phyloP scores from a whole-genome alignment of 73 alveolate genomes.

The Symbiodinium pilosum region DNA sequence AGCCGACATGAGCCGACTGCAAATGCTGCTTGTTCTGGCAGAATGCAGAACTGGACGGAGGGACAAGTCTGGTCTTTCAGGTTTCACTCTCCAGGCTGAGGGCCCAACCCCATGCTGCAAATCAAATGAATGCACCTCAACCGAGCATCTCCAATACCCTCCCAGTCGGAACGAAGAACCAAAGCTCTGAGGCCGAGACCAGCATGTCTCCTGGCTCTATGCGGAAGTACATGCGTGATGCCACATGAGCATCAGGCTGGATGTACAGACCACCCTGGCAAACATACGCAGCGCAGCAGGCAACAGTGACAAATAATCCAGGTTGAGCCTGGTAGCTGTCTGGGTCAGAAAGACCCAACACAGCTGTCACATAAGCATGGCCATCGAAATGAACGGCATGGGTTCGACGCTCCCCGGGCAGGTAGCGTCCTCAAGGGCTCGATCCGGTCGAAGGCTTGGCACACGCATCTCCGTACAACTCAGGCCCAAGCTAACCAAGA shows the following conservation, averaged over 20 bases:
- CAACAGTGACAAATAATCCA: not conserved
- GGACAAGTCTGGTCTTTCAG: too few species aligned
- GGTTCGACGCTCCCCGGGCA: constrained; percentile 87
- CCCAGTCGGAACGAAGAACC: not conserved
- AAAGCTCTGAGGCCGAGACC: constrained; percentile 1
- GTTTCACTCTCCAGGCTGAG: too few species aligned
- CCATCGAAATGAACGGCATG: constrained; percentile 82
- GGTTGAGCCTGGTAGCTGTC: constrained; percentile 28
- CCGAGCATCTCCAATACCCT: too few species aligned
- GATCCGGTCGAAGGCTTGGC: not conserved
- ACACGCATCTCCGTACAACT: not conserved
- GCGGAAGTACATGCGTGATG: constrained; percentile 55
- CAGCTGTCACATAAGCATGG: constrained; percentile 67
- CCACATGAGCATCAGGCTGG: constrained; percentile 60
- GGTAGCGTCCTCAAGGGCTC: constrained; percentile 34
- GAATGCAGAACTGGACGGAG: too few species aligned
- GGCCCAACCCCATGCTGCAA: constrained; percentile 50
- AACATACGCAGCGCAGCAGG: too few species aligned
- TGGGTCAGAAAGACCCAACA: constrained; percentile 48
- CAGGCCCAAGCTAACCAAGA: constrained; percentile 35
- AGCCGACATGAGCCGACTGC: not conserved
- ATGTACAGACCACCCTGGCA: constrained; percentile 77
- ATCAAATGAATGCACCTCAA: constrained; percentile 70
- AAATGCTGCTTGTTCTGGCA: too few species aligned
- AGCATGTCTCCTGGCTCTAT: constrained; percentile 66